Percentiles rank a stretch among this genome's conserved stretches.
phyloP scores from a whole-genome alignment of 1,139 yeast genomes.

The Blastobotrys apis region DNA sequence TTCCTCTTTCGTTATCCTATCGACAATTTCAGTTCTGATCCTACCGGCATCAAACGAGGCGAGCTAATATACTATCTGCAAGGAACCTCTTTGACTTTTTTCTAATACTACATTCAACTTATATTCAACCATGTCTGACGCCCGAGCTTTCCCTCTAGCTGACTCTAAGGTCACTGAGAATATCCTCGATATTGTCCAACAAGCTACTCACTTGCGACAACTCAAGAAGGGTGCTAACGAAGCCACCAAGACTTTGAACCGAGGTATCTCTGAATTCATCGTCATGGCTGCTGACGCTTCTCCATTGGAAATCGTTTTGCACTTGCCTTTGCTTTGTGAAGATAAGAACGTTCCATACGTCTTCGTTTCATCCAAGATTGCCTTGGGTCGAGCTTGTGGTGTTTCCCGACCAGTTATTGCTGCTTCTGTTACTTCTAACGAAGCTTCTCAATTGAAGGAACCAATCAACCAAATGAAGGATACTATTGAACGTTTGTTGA shows the following conservation, averaged over 20 bases:
- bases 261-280: constrained; percentile 99
- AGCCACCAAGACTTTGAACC: constrained; percentile 98
- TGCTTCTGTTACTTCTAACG: constrained; percentile 97
- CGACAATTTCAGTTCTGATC: not conserved
- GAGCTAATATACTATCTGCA: constrained; percentile 17
- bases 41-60: constrained; percentile 13
- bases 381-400: constrained; percentile 99
- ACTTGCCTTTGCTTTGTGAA: constrained; percentile 95
- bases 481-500: constrained; percentile 96
- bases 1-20: not conserved
- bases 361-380: constrained; percentile 96
- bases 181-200: constrained; percentile 96
- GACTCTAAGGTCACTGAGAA: constrained; percentile 94
- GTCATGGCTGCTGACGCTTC: constrained; percentile 99
- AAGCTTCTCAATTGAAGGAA: constrained; percentile 94
- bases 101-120: not conserved
- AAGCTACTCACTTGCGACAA: constrained; percentile 96
- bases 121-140: constrained; percentile 33
- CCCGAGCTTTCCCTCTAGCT: constrained; percentile 93
- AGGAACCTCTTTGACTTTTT: constrained; percentile 15
- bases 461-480: constrained; percentile 98
- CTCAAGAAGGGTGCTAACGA: constrained; percentile 99
- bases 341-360: constrained; percentile 99
- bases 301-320: constrained; percentile 97
- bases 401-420: constrained; percentile 99